These are phyloP conservation scores for Boletus bicolor DNA, from an alignment of 768 basidiomycete species.

Conservation along the genomic window DNA sequence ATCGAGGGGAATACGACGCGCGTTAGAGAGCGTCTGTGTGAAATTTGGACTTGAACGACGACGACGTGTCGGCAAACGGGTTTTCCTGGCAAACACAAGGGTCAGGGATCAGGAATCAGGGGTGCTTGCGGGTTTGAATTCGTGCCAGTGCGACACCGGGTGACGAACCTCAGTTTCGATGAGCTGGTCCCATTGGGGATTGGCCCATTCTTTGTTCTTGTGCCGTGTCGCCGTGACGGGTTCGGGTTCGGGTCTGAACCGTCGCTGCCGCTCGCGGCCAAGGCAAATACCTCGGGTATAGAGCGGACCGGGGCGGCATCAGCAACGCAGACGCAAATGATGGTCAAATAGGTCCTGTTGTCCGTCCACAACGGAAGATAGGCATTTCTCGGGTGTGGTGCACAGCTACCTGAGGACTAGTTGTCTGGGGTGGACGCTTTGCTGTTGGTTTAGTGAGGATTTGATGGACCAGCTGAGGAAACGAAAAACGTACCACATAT, in stretches of 20 bases:
- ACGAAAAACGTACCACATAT: constrained; percentile 9
- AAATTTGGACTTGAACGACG: neutral
- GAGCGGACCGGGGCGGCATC: constrained; percentile 22
- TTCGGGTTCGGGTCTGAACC: neutral
- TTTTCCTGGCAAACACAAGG: constrained; percentile 7
- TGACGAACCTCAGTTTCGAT: no score
- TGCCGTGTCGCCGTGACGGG: constrained; percentile 21
- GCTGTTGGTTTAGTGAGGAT: constrained; percentile 2
- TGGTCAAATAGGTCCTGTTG: neutral
- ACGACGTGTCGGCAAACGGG: constrained; percentile 6
- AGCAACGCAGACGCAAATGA: constrained; percentile 1
- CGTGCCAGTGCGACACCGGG: neutral
- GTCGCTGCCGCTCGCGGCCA: neutral
- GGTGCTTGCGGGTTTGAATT: neutral
- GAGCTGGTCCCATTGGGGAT: neutral
- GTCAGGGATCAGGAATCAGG: neutral
- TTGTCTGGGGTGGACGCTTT: neutral
- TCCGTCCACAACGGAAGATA: neutral
- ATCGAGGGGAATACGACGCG: neutral
- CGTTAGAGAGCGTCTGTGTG: neutral
- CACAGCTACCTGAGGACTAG: neutral
- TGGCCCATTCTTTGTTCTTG: constrained; percentile 25
- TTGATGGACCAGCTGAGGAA: neutral
- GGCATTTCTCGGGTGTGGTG: constrained; percentile 16
- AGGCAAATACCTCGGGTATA: neutral